Percentiles rank a stretch among this genome's conserved stretches.
These are phyloP conservation scores for Alternaria novae-zelandiae DNA, from an alignment of 2,329 filamentous ascomycete species.

Conservation along the genomic window DNA sequence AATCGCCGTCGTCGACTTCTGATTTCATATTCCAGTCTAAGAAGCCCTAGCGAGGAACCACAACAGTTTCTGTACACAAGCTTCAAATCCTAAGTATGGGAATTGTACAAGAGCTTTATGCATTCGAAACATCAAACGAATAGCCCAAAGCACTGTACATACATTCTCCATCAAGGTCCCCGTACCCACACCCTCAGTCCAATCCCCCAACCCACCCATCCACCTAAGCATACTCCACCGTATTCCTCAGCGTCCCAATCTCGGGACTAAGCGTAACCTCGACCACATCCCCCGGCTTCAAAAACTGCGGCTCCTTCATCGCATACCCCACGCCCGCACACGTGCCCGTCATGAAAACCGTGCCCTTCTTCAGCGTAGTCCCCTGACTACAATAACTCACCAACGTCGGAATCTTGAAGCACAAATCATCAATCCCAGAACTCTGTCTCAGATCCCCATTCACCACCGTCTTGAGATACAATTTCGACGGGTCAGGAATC, in stretches of 20 bases:
- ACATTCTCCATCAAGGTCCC: neutral
- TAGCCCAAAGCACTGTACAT: neutral
- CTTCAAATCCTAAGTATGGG: neutral
- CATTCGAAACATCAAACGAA: neutral
- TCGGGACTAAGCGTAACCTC: slow-evolving; percentile 39
- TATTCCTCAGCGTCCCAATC: slow-evolving; percentile 44
- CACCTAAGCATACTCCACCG: slow-evolving; percentile 36
- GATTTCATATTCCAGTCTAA: neutral
- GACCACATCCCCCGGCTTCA: slow-evolving; percentile 44
- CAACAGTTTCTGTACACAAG: neutral
- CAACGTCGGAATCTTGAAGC: slow-evolving; percentile 55
- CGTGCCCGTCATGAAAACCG: slow-evolving; percentile 60
- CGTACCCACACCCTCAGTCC: neutral
- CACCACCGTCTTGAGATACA: slow-evolving; percentile 56
- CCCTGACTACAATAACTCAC: slow-evolving; percentile 56
- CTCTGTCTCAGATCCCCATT: slow-evolving; percentile 59
- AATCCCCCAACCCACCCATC: neutral
- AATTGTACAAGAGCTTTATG: neutral
- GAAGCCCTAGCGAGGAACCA: rapidly evolving
- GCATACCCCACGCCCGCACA: slow-evolving; percentile 50
- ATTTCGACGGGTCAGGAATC: slow-evolving; percentile 52
- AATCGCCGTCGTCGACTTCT: neutral
- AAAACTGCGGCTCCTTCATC: slow-evolving; percentile 47
- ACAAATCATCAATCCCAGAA: slow-evolving; percentile 56
- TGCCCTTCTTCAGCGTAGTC: slow-evolving; percentile 55